These are phyloP conservation scores for Microthlaspi erraticum DNA, from an alignment of 345 rosid species.

Conservation along the genomic window DNA sequence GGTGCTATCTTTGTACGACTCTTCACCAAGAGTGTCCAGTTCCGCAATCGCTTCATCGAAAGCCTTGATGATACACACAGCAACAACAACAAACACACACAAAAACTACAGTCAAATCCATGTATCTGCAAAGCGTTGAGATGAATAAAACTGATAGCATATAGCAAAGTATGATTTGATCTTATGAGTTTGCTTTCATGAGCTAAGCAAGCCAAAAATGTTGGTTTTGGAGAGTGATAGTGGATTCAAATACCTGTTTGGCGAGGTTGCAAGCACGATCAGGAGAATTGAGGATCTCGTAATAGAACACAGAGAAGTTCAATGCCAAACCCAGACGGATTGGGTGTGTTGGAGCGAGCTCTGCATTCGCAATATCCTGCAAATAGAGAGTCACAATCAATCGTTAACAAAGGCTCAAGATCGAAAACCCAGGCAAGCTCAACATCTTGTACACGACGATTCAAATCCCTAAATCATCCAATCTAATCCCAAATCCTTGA, in stretches of 20 bases:
- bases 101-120: not conserved
- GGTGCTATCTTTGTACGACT: conserved; percentile 97
- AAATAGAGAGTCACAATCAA: conserved; percentile 6
- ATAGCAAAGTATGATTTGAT: too few relatives aligned
- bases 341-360: conserved; percentile 92
- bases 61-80: conserved; percentile 52
- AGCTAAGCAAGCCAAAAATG: too few relatives aligned
- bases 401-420: not conserved
- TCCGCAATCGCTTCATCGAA: conserved; percentile 98
- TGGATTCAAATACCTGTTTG: conserved; percentile 63
- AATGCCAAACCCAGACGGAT: conserved; percentile 91
- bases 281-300: conserved; percentile 91
- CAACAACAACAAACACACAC: not conserved
- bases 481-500: not conserved
- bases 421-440: conserved; percentile 17
- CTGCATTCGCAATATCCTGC: conserved; percentile 89
- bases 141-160: too few relatives aligned
- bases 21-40: conserved; percentile 95
- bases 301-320: conserved; percentile 92
- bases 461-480: conserved; percentile 18
- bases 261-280: conserved; percentile 96
- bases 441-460: not conserved
- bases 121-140: not conserved
- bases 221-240: too few relatives aligned
- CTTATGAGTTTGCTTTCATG: too few relatives aligned